Evolutionary conservation across 2,329 filamentous ascomycete genomes (phyloP).

Genomic region (Sporothrix protearum): DNA sequence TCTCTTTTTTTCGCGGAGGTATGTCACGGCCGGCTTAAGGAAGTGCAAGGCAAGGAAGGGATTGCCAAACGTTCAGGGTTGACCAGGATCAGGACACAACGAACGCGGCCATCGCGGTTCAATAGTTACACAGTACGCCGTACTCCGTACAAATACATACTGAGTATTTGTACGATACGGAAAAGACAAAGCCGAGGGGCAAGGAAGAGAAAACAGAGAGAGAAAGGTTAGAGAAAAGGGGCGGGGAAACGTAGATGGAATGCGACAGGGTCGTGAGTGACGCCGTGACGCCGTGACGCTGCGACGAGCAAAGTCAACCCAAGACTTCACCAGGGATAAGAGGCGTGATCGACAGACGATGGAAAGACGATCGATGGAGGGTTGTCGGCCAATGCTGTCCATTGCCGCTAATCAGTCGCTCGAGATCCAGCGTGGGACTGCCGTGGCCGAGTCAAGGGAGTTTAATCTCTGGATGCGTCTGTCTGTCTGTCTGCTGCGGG

Average conservation of each 20-base stretch:
- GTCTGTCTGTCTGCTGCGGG: background rate
- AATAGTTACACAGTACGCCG: too few relatives aligned
- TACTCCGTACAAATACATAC: too few relatives aligned
- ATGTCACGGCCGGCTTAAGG: background rate
- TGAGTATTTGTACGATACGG: background rate
- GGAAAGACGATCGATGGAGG: background rate
- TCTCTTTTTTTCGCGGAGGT: too few relatives aligned
- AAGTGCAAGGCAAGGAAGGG: too few relatives aligned
- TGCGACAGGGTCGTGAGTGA: background rate
- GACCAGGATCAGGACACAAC: background rate
- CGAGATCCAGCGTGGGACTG: slow-evolving; percentile 3
- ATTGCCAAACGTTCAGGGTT: background rate
- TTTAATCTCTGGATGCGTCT: too few relatives aligned
- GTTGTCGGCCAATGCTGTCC: too few relatives aligned
- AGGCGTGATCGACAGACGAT: background rate
- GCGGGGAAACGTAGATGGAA: background rate
- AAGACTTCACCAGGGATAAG: background rate
- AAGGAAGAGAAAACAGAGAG: background rate
- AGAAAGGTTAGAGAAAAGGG: background rate
- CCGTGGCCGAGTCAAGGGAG: slow-evolving; percentile 1
- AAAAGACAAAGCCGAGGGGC: background rate
- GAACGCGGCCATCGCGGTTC: too few relatives aligned
- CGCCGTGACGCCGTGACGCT: too few relatives aligned
- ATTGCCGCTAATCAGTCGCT: background rate
- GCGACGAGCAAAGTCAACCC: background rate